Evolutionary conservation across 495 filamentous ascomycete genomes (phyloP).

Genomic region (Neurospora sp.): DNA sequence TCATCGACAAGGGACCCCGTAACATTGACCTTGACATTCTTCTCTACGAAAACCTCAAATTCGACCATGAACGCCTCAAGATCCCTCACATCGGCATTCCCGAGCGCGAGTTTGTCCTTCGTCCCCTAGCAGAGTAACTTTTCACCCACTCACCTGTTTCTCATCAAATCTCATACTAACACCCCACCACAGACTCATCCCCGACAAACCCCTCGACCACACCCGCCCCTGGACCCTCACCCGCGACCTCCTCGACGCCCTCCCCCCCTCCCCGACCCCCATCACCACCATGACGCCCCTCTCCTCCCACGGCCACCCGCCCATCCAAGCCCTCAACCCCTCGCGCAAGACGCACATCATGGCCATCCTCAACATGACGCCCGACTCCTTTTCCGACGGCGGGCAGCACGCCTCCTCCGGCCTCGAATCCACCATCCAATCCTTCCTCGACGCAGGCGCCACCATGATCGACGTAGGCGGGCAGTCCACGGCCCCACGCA

Average conservation of each 20-base stretch:
- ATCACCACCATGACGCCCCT: slow-evolving; percentile 64
- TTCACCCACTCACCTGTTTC: neutral
- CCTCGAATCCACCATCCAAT: slow-evolving; percentile 36
- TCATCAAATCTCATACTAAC: neutral
- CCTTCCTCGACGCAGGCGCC: slow-evolving; percentile 56
- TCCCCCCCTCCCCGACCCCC: slow-evolving; percentile 41
- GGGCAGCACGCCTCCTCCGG: slow-evolving; percentile 42
- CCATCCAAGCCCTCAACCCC: slow-evolving; percentile 53
- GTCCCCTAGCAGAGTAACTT: slow-evolving; percentile 74
- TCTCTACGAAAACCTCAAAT: slow-evolving; percentile 61
- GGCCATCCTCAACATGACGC: slow-evolving; percentile 92
- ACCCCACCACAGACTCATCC: slow-evolving; percentile 45
- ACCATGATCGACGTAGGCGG: slow-evolving; percentile 89
- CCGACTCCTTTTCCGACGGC: slow-evolving; percentile 95
- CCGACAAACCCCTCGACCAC: slow-evolving; percentile 42
- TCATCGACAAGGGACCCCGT: slow-evolving; percentile 86
- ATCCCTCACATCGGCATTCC: slow-evolving; percentile 80
- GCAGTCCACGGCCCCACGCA: slow-evolving; percentile 76
- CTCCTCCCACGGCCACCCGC: slow-evolving; percentile 38
- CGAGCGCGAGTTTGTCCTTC: slow-evolving; percentile 88
- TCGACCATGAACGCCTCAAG: slow-evolving; percentile 60
- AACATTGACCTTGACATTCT: slow-evolving; percentile 93
- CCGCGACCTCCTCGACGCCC: slow-evolving; percentile 52
- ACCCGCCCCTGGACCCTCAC: slow-evolving; percentile 39
- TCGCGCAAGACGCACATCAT: slow-evolving; percentile 68